Conservation (phyloP, 768 basidiomycete species). For the Mycena albidolilacea region DNA sequence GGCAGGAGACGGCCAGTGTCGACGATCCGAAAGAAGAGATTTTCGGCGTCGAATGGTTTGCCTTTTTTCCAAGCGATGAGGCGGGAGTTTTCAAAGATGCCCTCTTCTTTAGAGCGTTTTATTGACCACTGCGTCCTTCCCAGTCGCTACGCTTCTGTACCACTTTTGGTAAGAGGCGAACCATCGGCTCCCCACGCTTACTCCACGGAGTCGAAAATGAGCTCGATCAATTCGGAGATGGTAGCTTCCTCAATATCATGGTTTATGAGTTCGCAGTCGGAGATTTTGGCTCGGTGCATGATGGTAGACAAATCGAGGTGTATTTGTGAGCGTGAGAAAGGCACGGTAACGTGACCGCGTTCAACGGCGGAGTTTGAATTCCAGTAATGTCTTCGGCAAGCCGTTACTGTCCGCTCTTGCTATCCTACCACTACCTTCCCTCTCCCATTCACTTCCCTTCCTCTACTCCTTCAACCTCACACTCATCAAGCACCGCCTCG, state of each 20-base stretch:
- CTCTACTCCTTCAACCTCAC: too few species aligned
- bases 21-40: conserved; percentile 36
- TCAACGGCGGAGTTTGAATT: too few species aligned
- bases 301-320: too few species aligned
- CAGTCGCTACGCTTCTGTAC: conserved; percentile 36
- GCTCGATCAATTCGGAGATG: neutral
- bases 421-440: too few species aligned
- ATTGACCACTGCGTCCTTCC: conserved; percentile 24
- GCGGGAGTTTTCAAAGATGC: conserved; percentile 30
- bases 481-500: too few species aligned
- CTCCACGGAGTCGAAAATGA: conserved; percentile 17
- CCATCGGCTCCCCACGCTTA: conserved; percentile 6
- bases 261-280: conserved; percentile 16
- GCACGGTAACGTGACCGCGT: too few species aligned
- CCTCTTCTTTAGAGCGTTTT: neutral
- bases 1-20: conserved; percentile 35
- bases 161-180: conserved; percentile 38
- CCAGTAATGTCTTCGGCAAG: too few species aligned
- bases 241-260: neutral
- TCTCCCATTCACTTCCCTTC: too few species aligned
- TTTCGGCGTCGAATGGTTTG: conserved; percentile 34
- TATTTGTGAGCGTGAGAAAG: too few species aligned
- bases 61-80: conserved; percentile 42
- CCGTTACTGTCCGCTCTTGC: too few species aligned
- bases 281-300: neutral